These are phyloP conservation scores for Sclerospora graminicola DNA, from an alignment of 352 stramenopile genomes.

Conservation along the genomic window DNA sequence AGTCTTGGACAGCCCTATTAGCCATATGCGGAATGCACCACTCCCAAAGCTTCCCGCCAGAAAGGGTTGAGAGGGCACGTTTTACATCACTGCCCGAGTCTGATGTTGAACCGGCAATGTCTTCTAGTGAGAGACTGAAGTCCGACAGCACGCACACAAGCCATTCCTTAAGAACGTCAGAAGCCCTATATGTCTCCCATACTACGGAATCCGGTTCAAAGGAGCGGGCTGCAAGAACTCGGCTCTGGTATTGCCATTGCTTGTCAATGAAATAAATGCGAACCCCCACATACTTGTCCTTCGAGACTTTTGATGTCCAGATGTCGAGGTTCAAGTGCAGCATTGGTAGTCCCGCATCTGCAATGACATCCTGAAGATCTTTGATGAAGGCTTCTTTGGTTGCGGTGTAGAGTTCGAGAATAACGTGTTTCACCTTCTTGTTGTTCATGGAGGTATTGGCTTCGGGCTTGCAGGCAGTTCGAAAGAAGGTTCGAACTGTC, in stretches of 20 bases:
- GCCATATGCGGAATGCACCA: not conserved
- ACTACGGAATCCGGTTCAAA: not conserved
- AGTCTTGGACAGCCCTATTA: not conserved
- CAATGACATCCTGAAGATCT: not conserved
- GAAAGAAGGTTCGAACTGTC: not conserved
- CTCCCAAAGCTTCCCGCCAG: not conserved
- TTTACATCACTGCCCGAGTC: not conserved
- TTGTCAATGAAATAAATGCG: not conserved
- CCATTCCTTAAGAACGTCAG: not conserved
- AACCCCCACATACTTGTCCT: not conserved
- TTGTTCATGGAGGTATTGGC: not conserved
- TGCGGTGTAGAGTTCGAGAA: not conserved
- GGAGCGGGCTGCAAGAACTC: not conserved
- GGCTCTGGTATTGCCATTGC: not conserved
- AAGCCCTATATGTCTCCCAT: not conserved
- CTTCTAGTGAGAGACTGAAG: not conserved
- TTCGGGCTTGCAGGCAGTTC: not conserved
- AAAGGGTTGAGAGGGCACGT: not conserved
- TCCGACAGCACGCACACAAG: not conserved
- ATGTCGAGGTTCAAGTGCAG: not conserved
- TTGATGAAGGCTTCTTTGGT: not conserved
- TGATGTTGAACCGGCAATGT: not conserved
- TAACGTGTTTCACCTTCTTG: not conserved
- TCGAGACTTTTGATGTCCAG: not conserved
- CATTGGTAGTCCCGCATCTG: not conserved